These are phyloP conservation scores for Ophiorrhiza pumila DNA, from an alignment of 257 asterid species.

Conservation along the genomic window DNA sequence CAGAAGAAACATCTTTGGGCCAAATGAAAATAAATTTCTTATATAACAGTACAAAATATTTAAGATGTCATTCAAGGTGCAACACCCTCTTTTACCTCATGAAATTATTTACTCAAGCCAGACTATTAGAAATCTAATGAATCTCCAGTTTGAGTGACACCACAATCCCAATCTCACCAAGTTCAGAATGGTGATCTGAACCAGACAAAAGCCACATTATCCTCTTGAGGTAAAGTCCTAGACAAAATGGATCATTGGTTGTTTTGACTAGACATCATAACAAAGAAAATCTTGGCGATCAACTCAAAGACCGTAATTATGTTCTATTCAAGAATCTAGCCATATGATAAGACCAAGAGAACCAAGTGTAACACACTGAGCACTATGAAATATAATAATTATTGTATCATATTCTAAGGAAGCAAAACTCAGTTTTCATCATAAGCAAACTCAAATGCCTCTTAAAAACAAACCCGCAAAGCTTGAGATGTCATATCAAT, in stretches of 20 bases:
- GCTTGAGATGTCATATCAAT: conserved; percentile 85
- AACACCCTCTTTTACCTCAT: not conserved
- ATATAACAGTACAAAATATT: too few species aligned
- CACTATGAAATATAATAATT: not conserved
- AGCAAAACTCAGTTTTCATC: not conserved
- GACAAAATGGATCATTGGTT: not conserved
- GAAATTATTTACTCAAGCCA: not conserved
- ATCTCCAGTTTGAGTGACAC: not conserved
- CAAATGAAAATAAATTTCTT: too few species aligned
- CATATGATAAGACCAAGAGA: not conserved
- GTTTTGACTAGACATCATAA: not conserved
- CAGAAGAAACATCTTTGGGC: not conserved
- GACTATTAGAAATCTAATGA: not conserved
- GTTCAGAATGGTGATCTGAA: not conserved
- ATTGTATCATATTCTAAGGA: not conserved
- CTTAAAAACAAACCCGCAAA: conserved; percentile 57
- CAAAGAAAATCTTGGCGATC: not conserved
- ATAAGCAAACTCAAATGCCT: conserved; percentile 8
- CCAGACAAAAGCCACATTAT: not conserved
- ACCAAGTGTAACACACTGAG: not conserved
- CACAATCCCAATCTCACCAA: not conserved
- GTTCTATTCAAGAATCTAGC: not conserved
- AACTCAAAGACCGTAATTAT: not conserved
- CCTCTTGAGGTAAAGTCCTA: not conserved
- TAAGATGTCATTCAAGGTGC: not conserved